A percentile compares a stretch with the other conserved stretches of the same genome.
Conservation (phyloP, 2,329 filamentous ascomycete species). For the Laburnicola sp. region DNA sequence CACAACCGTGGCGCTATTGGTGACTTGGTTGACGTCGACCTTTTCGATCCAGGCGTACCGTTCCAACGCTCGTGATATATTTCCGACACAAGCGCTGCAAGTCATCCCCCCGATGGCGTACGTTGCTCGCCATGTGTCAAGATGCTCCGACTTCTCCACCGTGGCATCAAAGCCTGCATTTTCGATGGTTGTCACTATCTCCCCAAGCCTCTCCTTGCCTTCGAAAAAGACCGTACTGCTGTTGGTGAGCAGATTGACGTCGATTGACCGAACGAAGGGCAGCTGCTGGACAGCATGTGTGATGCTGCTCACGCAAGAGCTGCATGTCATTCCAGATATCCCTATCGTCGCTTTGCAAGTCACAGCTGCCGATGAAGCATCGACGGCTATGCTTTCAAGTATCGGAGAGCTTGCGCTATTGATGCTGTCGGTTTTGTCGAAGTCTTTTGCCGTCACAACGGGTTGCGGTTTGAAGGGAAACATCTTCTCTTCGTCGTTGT, state of each 20-base stretch:
- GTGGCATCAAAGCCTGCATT: conserved; percentile 50
- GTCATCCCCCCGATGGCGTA: conserved; percentile 61
- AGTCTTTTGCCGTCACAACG: conserved; percentile 15
- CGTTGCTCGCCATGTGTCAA: conserved; percentile 46
- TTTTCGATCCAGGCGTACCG: conserved; percentile 51
- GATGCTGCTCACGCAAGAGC: conserved; percentile 58
- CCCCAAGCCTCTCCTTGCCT: conserved; percentile 48
- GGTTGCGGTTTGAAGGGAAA: conserved; percentile 20
- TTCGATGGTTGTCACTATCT: conserved; percentile 56
- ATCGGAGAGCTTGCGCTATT: conserved; percentile 15
- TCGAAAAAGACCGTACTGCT: conserved; percentile 55
- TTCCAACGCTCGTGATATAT: conserved; percentile 53
- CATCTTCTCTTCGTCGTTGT: conserved; percentile 10
- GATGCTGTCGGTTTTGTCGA: conserved; percentile 18
- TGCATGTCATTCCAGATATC: conserved; percentile 65
- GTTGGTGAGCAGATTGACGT: conserved; percentile 57
- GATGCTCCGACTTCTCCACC: conserved; percentile 38
- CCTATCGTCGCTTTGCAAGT: conserved; percentile 49
- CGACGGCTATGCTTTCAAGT: conserved; percentile 20
- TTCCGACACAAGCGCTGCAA: conserved; percentile 58
- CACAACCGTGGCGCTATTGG: conserved; percentile 54
- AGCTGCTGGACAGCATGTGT: conserved; percentile 54
- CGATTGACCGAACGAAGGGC: conserved; percentile 51
- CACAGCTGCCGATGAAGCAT: conserved; percentile 5
- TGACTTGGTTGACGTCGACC: conserved; percentile 56